Evolutionary conservation across 164 flowering plant genomes (phyloP).

Genomic region (Berberis vulgaris): DNA sequence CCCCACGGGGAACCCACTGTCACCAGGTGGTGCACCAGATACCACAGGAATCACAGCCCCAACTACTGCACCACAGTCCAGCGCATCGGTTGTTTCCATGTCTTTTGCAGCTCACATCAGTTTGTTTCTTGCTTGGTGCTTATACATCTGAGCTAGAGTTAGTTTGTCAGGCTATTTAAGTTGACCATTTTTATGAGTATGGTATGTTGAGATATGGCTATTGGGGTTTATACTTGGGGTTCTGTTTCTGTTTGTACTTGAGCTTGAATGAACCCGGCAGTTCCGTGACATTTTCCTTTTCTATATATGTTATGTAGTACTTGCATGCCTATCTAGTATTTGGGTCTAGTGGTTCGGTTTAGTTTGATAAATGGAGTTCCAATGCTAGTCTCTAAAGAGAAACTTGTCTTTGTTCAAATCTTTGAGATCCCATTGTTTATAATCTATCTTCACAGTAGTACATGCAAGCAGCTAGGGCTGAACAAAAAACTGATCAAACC

Average conservation of each 20-base stretch:
- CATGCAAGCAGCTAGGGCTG: too few relatives aligned
- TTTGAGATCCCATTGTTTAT: too few relatives aligned
- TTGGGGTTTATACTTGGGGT: not conserved
- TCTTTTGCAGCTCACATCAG: constrained; percentile 4
- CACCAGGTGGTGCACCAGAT: not conserved
- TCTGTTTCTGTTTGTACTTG: not conserved
- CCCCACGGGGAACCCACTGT: not conserved
- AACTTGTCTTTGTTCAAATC: too few relatives aligned
- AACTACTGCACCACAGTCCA: constrained; percentile 2
- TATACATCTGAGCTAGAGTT: constrained; percentile 1
- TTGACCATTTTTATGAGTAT: not conserved
- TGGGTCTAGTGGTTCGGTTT: too few relatives aligned
- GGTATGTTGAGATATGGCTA: not conserved
- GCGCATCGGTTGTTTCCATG: constrained; percentile 3
- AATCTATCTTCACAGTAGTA: too few relatives aligned
- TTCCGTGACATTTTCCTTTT: too few relatives aligned
- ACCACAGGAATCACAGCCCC: not conserved
- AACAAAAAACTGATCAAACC: too few relatives aligned
- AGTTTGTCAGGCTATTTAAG: not conserved
- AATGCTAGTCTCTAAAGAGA: too few relatives aligned
- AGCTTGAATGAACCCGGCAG: too few relatives aligned
- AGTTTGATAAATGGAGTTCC: too few relatives aligned
- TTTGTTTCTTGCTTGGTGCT: constrained; percentile 7
- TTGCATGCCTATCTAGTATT: too few relatives aligned
- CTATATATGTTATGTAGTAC: too few relatives aligned